Percentiles rank a stretch among this genome's conserved stretches.
These are phyloP conservation scores for Petrea volubilis DNA, from an alignment of 257 asterid species.

Conservation along the genomic window DNA sequence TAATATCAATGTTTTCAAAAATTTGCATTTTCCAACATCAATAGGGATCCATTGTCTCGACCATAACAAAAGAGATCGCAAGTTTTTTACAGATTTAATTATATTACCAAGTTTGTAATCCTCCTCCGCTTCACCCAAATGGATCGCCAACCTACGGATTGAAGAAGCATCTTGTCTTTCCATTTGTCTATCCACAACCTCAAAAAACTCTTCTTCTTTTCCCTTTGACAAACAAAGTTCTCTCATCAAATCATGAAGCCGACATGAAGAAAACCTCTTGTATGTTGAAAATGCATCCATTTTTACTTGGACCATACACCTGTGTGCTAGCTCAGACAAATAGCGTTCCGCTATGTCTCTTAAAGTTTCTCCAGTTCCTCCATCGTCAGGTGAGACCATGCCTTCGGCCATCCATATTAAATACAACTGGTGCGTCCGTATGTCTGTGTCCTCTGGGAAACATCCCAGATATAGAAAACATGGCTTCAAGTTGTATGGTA, in stretches of 20 bases:
- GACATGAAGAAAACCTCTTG: not conserved
- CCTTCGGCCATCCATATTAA: not conserved
- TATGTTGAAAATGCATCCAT: not conserved
- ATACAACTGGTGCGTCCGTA: not conserved
- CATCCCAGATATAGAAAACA: slow-evolving; percentile 24
- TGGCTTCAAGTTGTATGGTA: slow-evolving; percentile 25
- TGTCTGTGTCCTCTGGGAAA: not conserved
- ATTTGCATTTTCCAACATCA: not conserved
- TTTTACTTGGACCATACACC: slow-evolving; percentile 26
- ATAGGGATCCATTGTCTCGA: not conserved
- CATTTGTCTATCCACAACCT: not conserved
- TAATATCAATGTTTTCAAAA: not conserved
- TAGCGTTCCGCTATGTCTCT: slow-evolving; percentile 19
- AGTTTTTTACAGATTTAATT: not conserved
- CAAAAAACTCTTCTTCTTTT: slow-evolving; percentile 6
- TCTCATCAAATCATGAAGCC: slow-evolving; percentile 24
- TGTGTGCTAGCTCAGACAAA: not conserved
- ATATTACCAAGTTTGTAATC: no score
- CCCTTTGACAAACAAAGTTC: slow-evolving; percentile 17
- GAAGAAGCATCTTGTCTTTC: not conserved
- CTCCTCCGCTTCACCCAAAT: no score
- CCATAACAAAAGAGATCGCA: not conserved
- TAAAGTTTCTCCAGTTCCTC: slow-evolving; percentile 11
- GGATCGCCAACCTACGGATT: no score
- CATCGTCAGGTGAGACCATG: not conserved